phyloP scores from a whole-genome alignment of 495 filamentous ascomycete genomes.

The Talaromyces proteolyticus region DNA sequence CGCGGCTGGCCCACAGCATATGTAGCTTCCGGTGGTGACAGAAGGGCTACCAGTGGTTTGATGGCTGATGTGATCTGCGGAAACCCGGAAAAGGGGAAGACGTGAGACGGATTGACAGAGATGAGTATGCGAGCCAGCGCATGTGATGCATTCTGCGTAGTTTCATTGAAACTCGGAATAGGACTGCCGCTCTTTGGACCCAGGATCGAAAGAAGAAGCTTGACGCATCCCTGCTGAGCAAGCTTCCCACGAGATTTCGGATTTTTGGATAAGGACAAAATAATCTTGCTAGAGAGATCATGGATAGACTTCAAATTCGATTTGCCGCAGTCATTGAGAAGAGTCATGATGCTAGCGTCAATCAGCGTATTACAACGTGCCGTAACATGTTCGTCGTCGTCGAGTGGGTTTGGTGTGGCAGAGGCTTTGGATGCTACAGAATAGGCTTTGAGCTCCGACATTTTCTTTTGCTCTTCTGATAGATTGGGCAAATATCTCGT shows the following conservation, averaged over 20 bases:
- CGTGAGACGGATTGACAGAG: slow-evolving; percentile 75
- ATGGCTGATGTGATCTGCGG: slow-evolving; percentile 71
- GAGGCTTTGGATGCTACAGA: slow-evolving; percentile 63
- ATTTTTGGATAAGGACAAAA: slow-evolving; percentile 68
- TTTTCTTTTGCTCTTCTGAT: slow-evolving; percentile 86
- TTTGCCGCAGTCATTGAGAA: slow-evolving; percentile 66
- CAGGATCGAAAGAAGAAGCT: slow-evolving; percentile 67
- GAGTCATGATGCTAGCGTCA: slow-evolving; percentile 64
- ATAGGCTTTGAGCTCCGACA: slow-evolving; percentile 86
- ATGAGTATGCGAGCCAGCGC: slow-evolving; percentile 90
- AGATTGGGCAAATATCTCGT: slow-evolving; percentile 73
- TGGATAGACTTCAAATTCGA: slow-evolving; percentile 58
- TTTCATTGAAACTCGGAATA: slow-evolving; percentile 27
- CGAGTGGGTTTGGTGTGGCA: slow-evolving; percentile 56
- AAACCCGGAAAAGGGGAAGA: slow-evolving; percentile 73
- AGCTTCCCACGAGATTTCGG: slow-evolving; percentile 67
- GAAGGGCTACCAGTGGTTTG: slow-evolving; percentile 67
- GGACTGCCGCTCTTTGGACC: slow-evolving; percentile 47
- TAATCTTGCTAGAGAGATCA: slow-evolving; percentile 62
- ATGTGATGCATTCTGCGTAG: slow-evolving; percentile 65
- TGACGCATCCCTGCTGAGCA: slow-evolving; percentile 87
- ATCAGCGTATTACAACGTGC: slow-evolving; percentile 72
- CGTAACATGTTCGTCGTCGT: slow-evolving; percentile 67
- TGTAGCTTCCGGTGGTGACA: slow-evolving; percentile 41
- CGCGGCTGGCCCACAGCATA: slow-evolving; percentile 53